phyloP scores from a whole-genome alignment of 768 basidiomycete genomes.

The Lactarius trivialis region DNA sequence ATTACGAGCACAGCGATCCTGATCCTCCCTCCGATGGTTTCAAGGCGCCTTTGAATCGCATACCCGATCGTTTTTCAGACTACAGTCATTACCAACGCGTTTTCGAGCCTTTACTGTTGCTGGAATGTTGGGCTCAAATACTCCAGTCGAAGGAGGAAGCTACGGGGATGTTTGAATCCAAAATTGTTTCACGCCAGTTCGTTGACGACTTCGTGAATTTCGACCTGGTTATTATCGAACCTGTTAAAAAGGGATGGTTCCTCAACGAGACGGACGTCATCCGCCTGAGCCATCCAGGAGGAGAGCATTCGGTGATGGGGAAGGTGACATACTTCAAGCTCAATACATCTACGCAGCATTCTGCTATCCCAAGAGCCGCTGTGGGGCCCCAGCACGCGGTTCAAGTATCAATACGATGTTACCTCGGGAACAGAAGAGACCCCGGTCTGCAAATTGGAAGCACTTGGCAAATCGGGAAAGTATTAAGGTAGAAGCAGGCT shows the following conservation, averaged over 20 bases:
- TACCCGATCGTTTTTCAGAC: slow-evolving; percentile 62
- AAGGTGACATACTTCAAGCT: slow-evolving; percentile 53
- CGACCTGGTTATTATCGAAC: slow-evolving; percentile 54
- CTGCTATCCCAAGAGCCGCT: slow-evolving; percentile 52
- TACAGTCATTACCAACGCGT: slow-evolving; percentile 62
- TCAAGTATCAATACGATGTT: slow-evolving; percentile 26
- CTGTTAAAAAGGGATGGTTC: slow-evolving; percentile 63
- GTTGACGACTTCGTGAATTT: slow-evolving; percentile 81
- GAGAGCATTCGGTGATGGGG: slow-evolving; percentile 53
- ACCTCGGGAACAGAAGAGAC: slow-evolving; percentile 33
- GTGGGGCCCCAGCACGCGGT: slow-evolving; percentile 23
- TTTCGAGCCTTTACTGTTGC: slow-evolving; percentile 78
- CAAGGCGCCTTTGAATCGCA: slow-evolving; percentile 32
- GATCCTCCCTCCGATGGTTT: slow-evolving; percentile 48
- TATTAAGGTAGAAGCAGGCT: slow-evolving; percentile 59
- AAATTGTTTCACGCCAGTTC: slow-evolving; percentile 61
- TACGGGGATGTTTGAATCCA: slow-evolving; percentile 49
- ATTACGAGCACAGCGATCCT: slow-evolving; percentile 61
- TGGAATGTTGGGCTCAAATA: slow-evolving; percentile 91
- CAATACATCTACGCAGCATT: slow-evolving; percentile 41
- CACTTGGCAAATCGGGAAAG: slow-evolving; percentile 69
- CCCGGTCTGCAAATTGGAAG: slow-evolving; percentile 58
- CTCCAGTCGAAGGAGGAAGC: slow-evolving; percentile 65
- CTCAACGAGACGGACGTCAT: slow-evolving; percentile 81
- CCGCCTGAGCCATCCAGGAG: slow-evolving; percentile 57